Conservation (phyloP, 2,329 filamentous ascomycete species). For the Aspergillus ochraceus region DNA sequence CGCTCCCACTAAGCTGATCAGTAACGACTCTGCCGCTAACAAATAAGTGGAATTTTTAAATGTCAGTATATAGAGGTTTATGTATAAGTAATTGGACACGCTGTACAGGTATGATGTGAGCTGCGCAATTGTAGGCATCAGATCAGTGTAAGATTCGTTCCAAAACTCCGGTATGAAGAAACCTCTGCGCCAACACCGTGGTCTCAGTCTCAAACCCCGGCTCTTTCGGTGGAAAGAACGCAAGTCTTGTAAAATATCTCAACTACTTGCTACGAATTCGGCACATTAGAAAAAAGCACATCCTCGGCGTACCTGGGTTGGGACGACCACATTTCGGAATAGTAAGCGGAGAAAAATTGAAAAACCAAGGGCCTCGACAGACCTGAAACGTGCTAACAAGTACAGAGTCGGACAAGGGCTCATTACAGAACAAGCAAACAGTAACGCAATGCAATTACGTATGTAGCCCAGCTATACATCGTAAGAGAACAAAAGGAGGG, state of each 20-base stretch:
- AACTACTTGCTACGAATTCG: background rate
- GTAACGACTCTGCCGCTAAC: conserved; percentile 47
- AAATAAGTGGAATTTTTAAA: conserved; percentile 41
- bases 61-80: conserved; percentile 12
- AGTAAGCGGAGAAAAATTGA: too few species aligned
- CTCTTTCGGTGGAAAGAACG: too few species aligned
- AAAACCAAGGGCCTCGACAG: background rate
- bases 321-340: background rate
- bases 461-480: background rate
- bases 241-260: too few species aligned
- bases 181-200: background rate
- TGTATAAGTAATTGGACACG: conserved; percentile 23
- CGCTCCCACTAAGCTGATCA: conserved; percentile 44
- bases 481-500: background rate
- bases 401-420: background rate
- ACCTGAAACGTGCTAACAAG: background rate
- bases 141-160: background rate
- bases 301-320: too few species aligned
- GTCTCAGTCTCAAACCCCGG: background rate
- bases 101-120: background rate
- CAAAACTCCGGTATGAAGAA: background rate
- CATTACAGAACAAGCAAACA: background rate
- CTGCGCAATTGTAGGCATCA: background rate
- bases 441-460: background rate
- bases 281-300: too few species aligned